These are phyloP conservation scores for Trypanosoma mega DNA, from an alignment of 208 protist genomes.

Conservation along the genomic window DNA sequence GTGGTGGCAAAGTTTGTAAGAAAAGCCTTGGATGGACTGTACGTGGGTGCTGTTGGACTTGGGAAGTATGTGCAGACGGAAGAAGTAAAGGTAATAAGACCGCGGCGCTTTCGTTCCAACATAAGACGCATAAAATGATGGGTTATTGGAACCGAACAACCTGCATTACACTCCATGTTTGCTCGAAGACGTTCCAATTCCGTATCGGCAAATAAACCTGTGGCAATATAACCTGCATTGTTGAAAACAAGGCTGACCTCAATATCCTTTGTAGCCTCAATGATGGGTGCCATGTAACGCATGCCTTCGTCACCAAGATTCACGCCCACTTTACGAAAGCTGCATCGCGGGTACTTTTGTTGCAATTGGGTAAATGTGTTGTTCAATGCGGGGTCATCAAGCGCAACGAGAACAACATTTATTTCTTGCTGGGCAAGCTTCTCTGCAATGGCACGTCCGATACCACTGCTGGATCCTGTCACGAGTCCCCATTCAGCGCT, in stretches of 20 bases:
- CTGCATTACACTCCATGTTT: constrained; percentile 92
- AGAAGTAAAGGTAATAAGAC: constrained; percentile 90
- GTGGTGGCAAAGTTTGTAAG: constrained; percentile 84
- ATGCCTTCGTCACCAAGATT: constrained; percentile 81
- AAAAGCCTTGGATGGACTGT: constrained; percentile 93
- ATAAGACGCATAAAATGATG: constrained; percentile 88
- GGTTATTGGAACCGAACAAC: constrained; percentile 83
- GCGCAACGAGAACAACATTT: constrained; percentile 89
- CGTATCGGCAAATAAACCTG: constrained; percentile 90
- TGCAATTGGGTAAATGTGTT: constrained; percentile 75
- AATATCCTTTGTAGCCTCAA: constrained; percentile 63
- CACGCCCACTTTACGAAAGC: constrained; percentile 87
- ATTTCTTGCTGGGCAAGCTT: constrained; percentile 92
- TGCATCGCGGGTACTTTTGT: constrained; percentile 58
- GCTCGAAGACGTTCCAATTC: constrained; percentile 67
- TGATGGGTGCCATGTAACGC: constrained; percentile 75
- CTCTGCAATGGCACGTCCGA: constrained; percentile 92
- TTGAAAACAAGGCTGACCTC: constrained; percentile 87
- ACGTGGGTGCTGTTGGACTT: constrained; percentile 85
- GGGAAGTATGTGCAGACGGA: constrained; percentile 81
- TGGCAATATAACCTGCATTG: constrained; percentile 94
- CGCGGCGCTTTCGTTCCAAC: constrained; percentile 66
- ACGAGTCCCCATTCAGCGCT: constrained; percentile 87
- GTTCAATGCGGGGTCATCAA: constrained; percentile 87
- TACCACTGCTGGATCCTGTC: constrained; percentile 94